A percentile compares a stretch with the other conserved stretches of the same genome.
Conservation (phyloP, 2,329 filamentous ascomycete genomes). For the Helicocarpus griseus region DNA sequence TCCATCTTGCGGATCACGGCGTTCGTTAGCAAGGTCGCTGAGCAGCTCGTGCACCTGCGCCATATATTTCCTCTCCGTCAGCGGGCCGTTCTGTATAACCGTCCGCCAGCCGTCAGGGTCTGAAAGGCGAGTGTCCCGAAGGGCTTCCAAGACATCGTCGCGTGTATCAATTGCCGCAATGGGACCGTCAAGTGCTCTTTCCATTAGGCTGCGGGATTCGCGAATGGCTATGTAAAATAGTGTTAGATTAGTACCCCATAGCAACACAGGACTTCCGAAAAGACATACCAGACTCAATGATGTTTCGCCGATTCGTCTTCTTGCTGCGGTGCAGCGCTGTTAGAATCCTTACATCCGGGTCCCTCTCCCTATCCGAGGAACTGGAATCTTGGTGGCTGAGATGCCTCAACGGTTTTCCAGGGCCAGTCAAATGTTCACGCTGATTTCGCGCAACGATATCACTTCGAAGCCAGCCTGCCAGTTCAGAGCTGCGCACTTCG, state of each 20-base stretch:
- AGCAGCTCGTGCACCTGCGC: conserved; percentile 73
- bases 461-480: conserved; percentile 68
- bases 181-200: conserved; percentile 64
- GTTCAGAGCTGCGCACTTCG: conserved; percentile 63
- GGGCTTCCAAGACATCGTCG: conserved; percentile 68
- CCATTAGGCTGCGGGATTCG: conserved; percentile 52
- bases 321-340: conserved; percentile 75
- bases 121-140: conserved; percentile 63
- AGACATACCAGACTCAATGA: conserved; percentile 67
- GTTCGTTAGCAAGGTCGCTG: conserved; percentile 48
- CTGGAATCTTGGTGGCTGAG: conserved; percentile 32
- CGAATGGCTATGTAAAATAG: conserved; percentile 35
- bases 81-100: conserved; percentile 66
- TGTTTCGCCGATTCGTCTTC: conserved; percentile 78
- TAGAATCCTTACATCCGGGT: conserved; percentile 75
- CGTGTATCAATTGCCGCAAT: conserved; percentile 82
- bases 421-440: conserved; percentile 40
- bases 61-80: conserved; percentile 71
- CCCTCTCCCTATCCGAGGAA: conserved; percentile 32
- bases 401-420: conserved; percentile 33
- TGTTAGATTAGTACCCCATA: neutral
- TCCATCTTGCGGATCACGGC: conserved; percentile 30
- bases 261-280: neutral
- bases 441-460: conserved; percentile 74
- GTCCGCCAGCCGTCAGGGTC: conserved; percentile 77